phyloP scores from a whole-genome alignment of 352 stramenopile species.

The Pythium utonaiense region DNA sequence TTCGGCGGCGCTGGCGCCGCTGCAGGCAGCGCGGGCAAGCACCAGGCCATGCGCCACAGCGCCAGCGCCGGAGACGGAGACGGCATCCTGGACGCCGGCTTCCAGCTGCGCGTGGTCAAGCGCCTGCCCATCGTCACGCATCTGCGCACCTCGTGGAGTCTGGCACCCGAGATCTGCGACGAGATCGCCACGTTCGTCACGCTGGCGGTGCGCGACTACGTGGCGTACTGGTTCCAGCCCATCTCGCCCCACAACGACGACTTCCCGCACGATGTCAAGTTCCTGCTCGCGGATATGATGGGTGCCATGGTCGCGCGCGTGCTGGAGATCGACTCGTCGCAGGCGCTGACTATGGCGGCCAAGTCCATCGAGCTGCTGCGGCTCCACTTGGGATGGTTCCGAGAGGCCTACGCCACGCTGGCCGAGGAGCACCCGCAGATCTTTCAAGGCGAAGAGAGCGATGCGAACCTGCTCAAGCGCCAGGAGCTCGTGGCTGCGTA shows the following conservation, averaged over 20 bases:
- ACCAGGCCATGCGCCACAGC: background rate
- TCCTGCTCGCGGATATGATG: slow-evolving; percentile 59
- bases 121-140: slow-evolving; percentile 55
- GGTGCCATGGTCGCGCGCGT: slow-evolving; percentile 51
- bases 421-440: slow-evolving; percentile 51
- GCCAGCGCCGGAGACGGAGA: background rate
- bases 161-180: slow-evolving; percentile 56
- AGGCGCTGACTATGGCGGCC: slow-evolving; percentile 57
- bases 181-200: slow-evolving; percentile 54
- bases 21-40: background rate
- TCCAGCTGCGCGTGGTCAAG: slow-evolving; percentile 57
- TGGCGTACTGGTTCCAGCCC: slow-evolving; percentile 60
- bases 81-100: slow-evolving; percentile 30
- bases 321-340: slow-evolving; percentile 64
- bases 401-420: slow-evolving; percentile 66
- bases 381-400: slow-evolving; percentile 77
- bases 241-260: slow-evolving; percentile 58
- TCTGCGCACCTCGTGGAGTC: slow-evolving; percentile 51
- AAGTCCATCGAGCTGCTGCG: slow-evolving; percentile 64
- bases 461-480: slow-evolving; percentile 44
- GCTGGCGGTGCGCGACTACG: slow-evolving; percentile 54
- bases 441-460: slow-evolving; percentile 52
- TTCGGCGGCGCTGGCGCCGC: background rate
- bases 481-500: slow-evolving; percentile 55
- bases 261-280: slow-evolving; percentile 63